Conservation (phyloP, 805 yeast species). For the Candida multigemmis region DNA sequence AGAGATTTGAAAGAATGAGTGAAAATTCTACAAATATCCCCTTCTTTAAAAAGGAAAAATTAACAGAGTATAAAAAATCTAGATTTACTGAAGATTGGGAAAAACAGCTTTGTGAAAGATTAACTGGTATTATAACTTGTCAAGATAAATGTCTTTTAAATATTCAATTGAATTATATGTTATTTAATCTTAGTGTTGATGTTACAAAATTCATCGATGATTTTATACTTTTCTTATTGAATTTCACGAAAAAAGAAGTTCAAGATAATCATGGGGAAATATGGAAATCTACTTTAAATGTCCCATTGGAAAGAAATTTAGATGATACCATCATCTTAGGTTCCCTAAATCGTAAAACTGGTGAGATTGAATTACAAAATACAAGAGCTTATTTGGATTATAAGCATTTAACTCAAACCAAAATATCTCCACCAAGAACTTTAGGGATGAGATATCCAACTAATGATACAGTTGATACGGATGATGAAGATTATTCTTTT, state of each 20-base stretch:
- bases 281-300: no score
- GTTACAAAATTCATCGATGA: constrained; percentile 13
- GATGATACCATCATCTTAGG: constrained; percentile 20
- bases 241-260: no score
- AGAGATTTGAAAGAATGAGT: no score
- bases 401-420: constrained; percentile 4
- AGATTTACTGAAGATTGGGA: no score
- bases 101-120: no score
- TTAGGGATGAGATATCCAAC: no score
- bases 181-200: constrained; percentile 25
- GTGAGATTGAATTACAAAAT: constrained; percentile 23
- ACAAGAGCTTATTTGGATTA: constrained; percentile 17
- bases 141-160: constrained; percentile 24
- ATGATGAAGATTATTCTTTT: constrained; percentile 2
- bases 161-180: constrained; percentile 26
- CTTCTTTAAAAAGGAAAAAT: no score
- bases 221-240: constrained; percentile 6
- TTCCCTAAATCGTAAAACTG: constrained; percentile 27
- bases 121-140: no score
- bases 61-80: no score
- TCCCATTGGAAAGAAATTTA: constrained; percentile 2
- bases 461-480: no score
- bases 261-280: no score
- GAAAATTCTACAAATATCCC: no score
- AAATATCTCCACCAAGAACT: constrained; percentile 3